Evolutionary conservation across 2,329 filamentous ascomycete species (phyloP).

Genomic region (Diatrype stigma): DNA sequence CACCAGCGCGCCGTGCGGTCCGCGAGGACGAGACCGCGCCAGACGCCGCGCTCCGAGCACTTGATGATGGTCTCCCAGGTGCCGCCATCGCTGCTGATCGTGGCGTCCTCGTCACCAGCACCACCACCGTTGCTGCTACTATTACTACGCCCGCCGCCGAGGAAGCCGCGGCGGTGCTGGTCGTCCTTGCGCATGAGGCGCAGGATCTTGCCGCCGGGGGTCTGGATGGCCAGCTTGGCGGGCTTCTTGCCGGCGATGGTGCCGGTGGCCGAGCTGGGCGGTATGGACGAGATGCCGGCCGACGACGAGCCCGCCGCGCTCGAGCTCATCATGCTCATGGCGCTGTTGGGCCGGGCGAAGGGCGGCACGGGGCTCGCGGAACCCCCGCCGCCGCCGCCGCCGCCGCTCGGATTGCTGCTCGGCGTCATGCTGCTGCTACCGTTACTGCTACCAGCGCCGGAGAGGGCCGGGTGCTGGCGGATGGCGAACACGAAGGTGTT

Average conservation of each 20-base stretch:
- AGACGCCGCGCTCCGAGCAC: slow-evolving; percentile 75
- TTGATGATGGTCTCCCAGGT: slow-evolving; percentile 91
- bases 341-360: slow-evolving; percentile 56
- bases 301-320: slow-evolving; percentile 48
- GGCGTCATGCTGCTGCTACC: slow-evolving; percentile 36
- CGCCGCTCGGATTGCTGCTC: slow-evolving; percentile 42
- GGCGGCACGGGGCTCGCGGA: slow-evolving; percentile 49
- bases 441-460: slow-evolving; percentile 24
- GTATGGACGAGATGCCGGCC: slow-evolving; percentile 14
- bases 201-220: slow-evolving; percentile 90
- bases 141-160: slow-evolving; percentile 29
- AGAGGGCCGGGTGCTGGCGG: slow-evolving; percentile 75
- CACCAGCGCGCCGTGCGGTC: slow-evolving; percentile 84
- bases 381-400: slow-evolving; percentile 7
- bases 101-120: too few relatives aligned
- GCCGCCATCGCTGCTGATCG: slow-evolving; percentile 69
- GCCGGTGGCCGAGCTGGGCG: slow-evolving; percentile 50
- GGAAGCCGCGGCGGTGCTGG: slow-evolving; percentile 48
- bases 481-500: slow-evolving; percentile 98
- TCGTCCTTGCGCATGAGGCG: slow-evolving; percentile 79
- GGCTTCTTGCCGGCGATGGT: slow-evolving; percentile 67
- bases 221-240: slow-evolving; percentile 92
- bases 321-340: slow-evolving; percentile 57
- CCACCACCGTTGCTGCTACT: slow-evolving; percentile 43
- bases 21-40: slow-evolving; percentile 77